Percentiles rank a stretch among this genome's conserved stretches.
Evolutionary conservation across 2,329 filamentous ascomycete genomes (phyloP).

Genomic region (Cladosporium sp.): DNA sequence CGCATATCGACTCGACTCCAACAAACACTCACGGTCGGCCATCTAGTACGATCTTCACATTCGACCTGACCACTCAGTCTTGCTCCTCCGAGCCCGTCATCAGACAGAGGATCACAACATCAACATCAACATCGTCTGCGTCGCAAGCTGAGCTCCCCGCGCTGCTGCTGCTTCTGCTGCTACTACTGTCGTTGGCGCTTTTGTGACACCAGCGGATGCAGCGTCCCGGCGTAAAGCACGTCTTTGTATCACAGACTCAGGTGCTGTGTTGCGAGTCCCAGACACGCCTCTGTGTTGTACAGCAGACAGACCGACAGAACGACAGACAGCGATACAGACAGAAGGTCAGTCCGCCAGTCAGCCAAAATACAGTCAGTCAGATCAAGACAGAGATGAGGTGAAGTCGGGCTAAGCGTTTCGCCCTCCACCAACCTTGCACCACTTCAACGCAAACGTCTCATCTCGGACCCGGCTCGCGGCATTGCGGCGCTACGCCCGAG

Average conservation of each 20-base stretch:
- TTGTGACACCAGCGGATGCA: conserved; percentile 2
- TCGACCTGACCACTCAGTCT: too few relatives aligned
- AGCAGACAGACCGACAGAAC: too few relatives aligned
- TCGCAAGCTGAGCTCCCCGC: conserved; percentile 1
- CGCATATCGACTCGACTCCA: neutral
- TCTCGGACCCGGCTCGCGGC: conserved; percentile 2
- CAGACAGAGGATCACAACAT: neutral
- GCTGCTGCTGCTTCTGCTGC: neutral
- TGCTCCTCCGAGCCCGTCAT: too few relatives aligned
- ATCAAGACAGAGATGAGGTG: conserved; percentile 3
- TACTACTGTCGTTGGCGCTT: too few relatives aligned
- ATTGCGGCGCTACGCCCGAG: conserved; percentile 10
- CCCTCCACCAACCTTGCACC: too few relatives aligned
- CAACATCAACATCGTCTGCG: neutral
- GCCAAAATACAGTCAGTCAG: too few relatives aligned
- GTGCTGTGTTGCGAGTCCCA: neutral
- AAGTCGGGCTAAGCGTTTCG: conserved; percentile 1
- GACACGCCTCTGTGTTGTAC: neutral
- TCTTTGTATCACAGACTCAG: neutral
- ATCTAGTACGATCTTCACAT: too few relatives aligned
- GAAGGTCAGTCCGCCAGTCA: too few relatives aligned
- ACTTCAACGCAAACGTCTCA: too few relatives aligned
- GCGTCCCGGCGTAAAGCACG: neutral
- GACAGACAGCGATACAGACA: too few relatives aligned
- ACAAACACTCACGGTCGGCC: too few relatives aligned